Percentiles rank a stretch among this genome's conserved stretches.
Evolutionary conservation across 2,329 filamentous ascomycete species (phyloP).

Genomic region (Colletotrichum sp.): DNA sequence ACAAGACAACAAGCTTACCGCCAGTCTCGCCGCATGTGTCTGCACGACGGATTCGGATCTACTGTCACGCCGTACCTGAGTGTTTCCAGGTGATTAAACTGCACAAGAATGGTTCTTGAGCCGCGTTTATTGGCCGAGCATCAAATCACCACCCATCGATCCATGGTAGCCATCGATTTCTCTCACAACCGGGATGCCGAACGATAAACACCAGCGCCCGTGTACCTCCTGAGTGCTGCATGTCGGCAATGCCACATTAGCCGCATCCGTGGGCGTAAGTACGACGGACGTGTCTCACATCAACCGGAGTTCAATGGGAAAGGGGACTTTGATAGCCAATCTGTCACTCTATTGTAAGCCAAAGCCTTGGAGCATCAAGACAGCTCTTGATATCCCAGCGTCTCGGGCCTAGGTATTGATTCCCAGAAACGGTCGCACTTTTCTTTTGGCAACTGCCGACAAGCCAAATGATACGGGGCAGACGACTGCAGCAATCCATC

Average conservation of each 20-base stretch:
- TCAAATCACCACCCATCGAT: neutral
- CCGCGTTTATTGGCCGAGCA: neutral
- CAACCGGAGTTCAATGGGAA: neutral
- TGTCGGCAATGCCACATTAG: neutral
- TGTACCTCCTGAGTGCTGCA: neutral
- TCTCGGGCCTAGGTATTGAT: neutral
- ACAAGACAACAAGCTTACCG: neutral
- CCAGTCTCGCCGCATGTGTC: neutral
- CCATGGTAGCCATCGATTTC: neutral
- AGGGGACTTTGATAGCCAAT: neutral
- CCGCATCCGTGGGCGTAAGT: neutral
- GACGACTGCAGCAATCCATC: neutral
- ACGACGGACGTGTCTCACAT: neutral
- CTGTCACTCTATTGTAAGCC: neutral
- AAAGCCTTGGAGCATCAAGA: neutral
- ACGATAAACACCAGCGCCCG: neutral
- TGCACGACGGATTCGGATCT: neutral
- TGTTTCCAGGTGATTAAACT: neutral
- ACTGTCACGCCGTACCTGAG: neutral
- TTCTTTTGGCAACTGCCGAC: neutral
- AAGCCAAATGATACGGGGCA: neutral
- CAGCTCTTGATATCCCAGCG: neutral
- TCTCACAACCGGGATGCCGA: neutral
- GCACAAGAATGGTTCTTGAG: neutral
- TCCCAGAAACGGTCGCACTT: neutral